A percentile compares a stretch with the other conserved stretches of the same genome.
phyloP scores from a whole-genome alignment of 768 basidiomycete species.

The Termitomyces sp. region DNA sequence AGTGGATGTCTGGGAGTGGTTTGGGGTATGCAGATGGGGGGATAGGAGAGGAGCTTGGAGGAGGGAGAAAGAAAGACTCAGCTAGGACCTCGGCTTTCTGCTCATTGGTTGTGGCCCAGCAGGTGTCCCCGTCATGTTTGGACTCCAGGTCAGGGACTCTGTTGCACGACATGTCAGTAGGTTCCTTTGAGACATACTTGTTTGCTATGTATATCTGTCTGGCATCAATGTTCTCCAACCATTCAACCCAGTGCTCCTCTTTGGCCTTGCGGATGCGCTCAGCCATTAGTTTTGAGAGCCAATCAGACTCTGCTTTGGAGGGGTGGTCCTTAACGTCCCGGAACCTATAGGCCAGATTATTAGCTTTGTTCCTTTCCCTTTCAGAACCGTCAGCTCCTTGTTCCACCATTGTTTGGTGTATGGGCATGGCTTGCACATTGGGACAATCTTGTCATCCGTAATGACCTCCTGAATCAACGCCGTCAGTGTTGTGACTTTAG shows the following conservation, averaged over 20 bases:
- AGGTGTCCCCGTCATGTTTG: not conserved
- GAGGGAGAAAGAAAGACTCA: too few relatives aligned
- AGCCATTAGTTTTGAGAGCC: not conserved
- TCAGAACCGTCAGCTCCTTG: conserved; percentile 8
- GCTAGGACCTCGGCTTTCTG: conserved; percentile 1
- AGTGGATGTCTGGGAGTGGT: too few relatives aligned
- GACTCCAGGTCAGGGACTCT: not conserved
- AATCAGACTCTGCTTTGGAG: not conserved
- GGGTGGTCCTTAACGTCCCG: not conserved
- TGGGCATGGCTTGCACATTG: conserved; percentile 10
- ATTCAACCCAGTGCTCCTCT: not conserved
- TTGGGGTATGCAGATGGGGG: too few relatives aligned
- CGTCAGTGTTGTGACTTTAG: not conserved
- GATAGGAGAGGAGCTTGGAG: too few relatives aligned
- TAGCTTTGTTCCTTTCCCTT: not conserved
- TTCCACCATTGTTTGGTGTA: conserved; percentile 20
- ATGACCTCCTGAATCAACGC: conserved; percentile 8
- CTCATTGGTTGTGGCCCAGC: not conserved
- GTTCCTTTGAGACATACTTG: not conserved
- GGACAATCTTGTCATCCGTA: not conserved
- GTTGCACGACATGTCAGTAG: not conserved
- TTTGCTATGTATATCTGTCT: not conserved
- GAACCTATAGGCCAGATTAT: not conserved
- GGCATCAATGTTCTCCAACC: not conserved
- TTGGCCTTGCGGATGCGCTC: not conserved